These are phyloP conservation scores for Claviceps purpurea DNA, from an alignment of 2,329 filamentous ascomycete genomes.

Conservation along the genomic window DNA sequence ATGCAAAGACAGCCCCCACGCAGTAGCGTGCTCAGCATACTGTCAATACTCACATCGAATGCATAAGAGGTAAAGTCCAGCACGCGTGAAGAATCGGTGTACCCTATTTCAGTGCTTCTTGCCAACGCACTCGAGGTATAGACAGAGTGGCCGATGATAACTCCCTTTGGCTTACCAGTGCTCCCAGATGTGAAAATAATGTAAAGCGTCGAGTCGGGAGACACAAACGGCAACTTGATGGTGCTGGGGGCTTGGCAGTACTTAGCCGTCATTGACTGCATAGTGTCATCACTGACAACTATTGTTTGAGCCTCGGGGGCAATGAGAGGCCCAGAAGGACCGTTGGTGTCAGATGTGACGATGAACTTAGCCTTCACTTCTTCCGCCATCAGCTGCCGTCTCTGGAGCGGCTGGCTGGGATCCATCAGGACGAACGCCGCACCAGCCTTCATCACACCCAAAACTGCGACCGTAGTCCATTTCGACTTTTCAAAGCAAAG, in stretches of 20 bases:
- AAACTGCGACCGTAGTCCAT: neutral
- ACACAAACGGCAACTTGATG: neutral
- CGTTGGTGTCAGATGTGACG: neutral
- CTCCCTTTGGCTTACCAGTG: slow-evolving; percentile 14
- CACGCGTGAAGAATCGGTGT: slow-evolving; percentile 3
- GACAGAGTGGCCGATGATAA: slow-evolving; percentile 9
- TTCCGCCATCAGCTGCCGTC: neutral
- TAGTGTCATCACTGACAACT: neutral
- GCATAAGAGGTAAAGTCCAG: slow-evolving; percentile 7
- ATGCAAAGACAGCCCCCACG: slow-evolving; percentile 7
- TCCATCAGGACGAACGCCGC: slow-evolving; percentile 1
- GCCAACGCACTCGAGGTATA: neutral
- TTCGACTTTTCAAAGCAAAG: slow-evolving; percentile 1
- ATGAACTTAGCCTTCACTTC: neutral
- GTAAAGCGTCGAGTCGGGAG: neutral
- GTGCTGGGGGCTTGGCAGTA: neutral
- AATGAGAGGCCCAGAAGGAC: neutral
- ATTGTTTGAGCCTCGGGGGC: neutral
- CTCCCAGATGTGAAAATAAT: neutral
- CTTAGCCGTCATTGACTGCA: neutral
- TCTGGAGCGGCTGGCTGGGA: neutral
- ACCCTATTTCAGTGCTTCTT: slow-evolving; percentile 1
- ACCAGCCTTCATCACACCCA: neutral
- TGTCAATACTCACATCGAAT: slow-evolving; percentile 5
- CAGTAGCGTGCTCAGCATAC: slow-evolving; percentile 4